Evolutionary conservation across 2,329 filamentous ascomycete species (phyloP), one percentile per base, ranked within the genome.

Genomic region (Anisogramma anomala): DNA sequence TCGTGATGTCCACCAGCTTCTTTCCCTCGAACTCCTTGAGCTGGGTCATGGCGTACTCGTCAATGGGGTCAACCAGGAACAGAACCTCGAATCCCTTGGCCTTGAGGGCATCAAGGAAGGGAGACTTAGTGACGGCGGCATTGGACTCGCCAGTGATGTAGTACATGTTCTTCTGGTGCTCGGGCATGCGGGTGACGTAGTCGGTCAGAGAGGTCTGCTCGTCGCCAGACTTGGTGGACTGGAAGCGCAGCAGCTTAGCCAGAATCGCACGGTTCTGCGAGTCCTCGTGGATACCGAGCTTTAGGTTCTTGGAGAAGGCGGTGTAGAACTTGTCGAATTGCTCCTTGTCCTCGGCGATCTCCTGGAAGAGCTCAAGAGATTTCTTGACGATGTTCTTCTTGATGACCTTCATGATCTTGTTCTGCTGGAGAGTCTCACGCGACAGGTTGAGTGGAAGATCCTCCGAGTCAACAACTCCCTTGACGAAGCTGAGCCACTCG

Each of bases 341-440:
- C 80, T 98, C 91, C 71, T 94, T 94, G 72, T 98, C 91, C 77
- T 98, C 91, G 46, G 91, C 82, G 52, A 98, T 98, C 77, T 98
- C 91, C 59, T 80, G 79, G 83, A 98, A 98, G 66, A 98, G 86
- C 77, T 98, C 91, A 53, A 98, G 86, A 52, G 86, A 85, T 85
- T 98, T 98, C 88, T 96, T 98, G 77, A 98, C 88, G 53, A 98
- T 94, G 82, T 98, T 98, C 87, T 98, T 98, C 82, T 93, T 94
- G 79, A 96, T 96, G 68, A 96, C 91, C 84, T 96, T 96, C 91
- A 96, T 96, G 77, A 98, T 98, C 87, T 96, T 96, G 84, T 96
- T 98, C 78, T 96, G 91, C 74, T 98, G 91, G 37, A 98, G 86
- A 45, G 89, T 96, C 82, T 98, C 91, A 83, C 91, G 91, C 61